Evolutionary conservation across 2,329 filamentous ascomycete genomes (phyloP).

Genomic region (Ophiostoma fasciatum): DNA sequence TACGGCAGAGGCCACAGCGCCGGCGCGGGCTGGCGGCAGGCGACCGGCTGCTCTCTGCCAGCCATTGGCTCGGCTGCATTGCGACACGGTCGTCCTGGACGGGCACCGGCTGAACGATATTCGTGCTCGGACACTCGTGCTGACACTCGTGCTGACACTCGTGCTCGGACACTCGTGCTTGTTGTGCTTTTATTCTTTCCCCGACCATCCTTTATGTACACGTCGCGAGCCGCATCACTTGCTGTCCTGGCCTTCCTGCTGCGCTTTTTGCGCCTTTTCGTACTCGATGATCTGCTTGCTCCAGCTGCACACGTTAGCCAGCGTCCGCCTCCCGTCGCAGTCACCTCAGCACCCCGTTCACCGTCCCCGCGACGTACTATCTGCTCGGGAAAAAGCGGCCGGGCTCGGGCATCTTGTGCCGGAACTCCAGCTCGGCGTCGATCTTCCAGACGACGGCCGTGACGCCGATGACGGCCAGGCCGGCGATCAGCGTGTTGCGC

Average conservation of each 20-base stretch:
- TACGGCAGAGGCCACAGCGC: too few relatives aligned
- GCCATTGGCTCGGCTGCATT: too few relatives aligned
- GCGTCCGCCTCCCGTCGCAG: too few relatives aligned
- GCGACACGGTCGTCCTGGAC: too few relatives aligned
- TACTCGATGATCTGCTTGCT: constrained; percentile 30
- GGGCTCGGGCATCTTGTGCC: constrained; percentile 64
- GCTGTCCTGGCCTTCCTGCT: constrained; percentile 9
- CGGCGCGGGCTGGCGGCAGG: too few relatives aligned
- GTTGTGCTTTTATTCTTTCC: neutral
- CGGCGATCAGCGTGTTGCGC: constrained; percentile 51
- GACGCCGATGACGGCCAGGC: constrained; percentile 38
- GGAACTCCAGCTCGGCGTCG: constrained; percentile 58
- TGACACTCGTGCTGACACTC: too few relatives aligned
- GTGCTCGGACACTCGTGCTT: neutral
- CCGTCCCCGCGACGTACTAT: constrained; percentile 55
- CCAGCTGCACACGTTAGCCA: constrained; percentile 20
- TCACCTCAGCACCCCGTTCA: too few relatives aligned
- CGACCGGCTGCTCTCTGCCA: too few relatives aligned
- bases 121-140: too few relatives aligned
- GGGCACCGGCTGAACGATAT: too few relatives aligned
- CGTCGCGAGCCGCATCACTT: constrained; percentile 1
- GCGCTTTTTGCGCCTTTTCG: constrained; percentile 24
- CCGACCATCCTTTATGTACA: constrained; percentile 1
- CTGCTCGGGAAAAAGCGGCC: constrained; percentile 73
- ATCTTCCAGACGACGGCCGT: constrained; percentile 51